Base-by-base conservation (phyloP, 805 yeast species). In the Candida dendrica region DNA sequence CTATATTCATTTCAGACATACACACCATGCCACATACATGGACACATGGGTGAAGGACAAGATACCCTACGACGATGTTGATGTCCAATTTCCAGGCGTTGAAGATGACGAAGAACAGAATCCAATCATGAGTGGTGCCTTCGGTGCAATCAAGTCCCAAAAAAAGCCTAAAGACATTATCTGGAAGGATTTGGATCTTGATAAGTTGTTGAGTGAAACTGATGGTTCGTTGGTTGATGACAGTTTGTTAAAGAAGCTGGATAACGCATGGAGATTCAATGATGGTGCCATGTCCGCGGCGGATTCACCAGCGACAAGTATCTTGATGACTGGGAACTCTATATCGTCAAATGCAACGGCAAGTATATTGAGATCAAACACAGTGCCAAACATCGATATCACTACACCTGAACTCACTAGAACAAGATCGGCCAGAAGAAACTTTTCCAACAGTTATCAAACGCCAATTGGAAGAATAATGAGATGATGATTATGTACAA, bases 21-120 rank as follows among this genome's bases (percentile, higher is more conserved):
- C 62, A 1, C 63, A 38, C 62, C 66, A 44, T 44, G 63, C 41
- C 36, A 61, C 38, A 46, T 68, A 47, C 51, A 59, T 52, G 59
- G 64, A 49, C 35, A 59, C 53, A 37, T 58, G 63, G 63, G 47
- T 49, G 5, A 49, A 45, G n/a, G 62, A 57, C 37, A 48, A 43
- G 18, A 49, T 58, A 6, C 58, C 59, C 6, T 49, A 47, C 36
- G 63, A 59, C 31, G 51, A 51, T 3, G 47, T 59, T 9, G 60
- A 57, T 20, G 46, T 49, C 13, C 47, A 47, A 2, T 42, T 42
- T 3, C 10, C 42, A n/a, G 34, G 37, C 1, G 7, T 47, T 3
- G 53, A 46, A 13, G 48, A 47, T 14, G 56, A 52, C 2, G 48
- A 46, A 13, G 41, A 37, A n/a, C 13, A 39, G 15, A 16, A 44